phyloP scores from a whole-genome alignment of 257 asterid species.

The Capsicum rhomboideum region DNA sequence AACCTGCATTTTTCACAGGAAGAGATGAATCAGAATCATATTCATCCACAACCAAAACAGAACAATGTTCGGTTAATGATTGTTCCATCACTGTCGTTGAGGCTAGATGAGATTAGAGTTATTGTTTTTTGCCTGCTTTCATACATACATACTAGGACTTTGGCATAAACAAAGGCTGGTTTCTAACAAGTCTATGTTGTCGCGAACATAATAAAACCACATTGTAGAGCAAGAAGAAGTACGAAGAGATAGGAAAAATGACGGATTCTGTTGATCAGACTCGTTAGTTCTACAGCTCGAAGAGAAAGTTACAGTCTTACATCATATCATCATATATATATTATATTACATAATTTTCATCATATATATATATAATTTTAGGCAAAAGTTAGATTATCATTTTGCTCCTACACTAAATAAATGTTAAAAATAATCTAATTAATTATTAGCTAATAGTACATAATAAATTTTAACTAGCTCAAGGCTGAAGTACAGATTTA shows the following conservation, averaged over 20 bases:
- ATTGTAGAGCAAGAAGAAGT: not conserved
- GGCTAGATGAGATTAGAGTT: not conserved
- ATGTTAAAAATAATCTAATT: no score
- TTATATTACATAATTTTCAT: no score
- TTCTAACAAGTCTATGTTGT: not conserved
- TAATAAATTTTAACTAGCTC: no score
- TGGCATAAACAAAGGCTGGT: not conserved
- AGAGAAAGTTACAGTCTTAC: not conserved
- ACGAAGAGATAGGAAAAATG: not conserved
- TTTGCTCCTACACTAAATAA: no score
- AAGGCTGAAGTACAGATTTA: no score
- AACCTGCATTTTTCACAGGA: constrained; percentile 37
- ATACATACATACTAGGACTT: not conserved
- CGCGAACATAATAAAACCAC: not conserved
- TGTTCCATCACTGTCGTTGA: constrained; percentile 6
- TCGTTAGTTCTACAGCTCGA: not conserved
- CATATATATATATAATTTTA: no score
- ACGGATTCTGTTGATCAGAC: not conserved
- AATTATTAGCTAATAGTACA: no score
- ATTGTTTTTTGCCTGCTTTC: not conserved
- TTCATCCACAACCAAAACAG: not conserved
- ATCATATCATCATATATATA: no score
- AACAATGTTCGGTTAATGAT: not conserved
- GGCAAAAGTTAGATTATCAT: no score
- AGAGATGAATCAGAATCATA: not conserved